phyloP scores from a whole-genome alignment of 306 rosid genomes.

The Gillenia trifoliata region DNA sequence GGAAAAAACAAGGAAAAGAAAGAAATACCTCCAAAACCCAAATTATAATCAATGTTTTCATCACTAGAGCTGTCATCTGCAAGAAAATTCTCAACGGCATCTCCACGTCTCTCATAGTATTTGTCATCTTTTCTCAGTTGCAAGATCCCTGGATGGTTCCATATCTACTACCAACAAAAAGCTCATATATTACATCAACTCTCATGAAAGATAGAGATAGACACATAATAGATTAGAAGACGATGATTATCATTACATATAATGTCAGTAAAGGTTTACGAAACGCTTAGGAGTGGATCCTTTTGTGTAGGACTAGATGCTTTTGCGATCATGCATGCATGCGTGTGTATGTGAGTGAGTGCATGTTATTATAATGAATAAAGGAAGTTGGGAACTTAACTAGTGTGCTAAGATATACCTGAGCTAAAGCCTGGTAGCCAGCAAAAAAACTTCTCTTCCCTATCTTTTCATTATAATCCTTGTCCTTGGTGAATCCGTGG shows the following conservation, averaged over 20 bases:
- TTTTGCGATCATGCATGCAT: not conserved
- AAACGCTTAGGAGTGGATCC: not conserved
- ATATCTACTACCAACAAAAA: slow-evolving; percentile 64
- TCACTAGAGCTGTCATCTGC: slow-evolving; percentile 94
- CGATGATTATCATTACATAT: not conserved
- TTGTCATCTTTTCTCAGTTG: slow-evolving; percentile 83
- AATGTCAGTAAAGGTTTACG: not conserved
- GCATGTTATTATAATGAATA: not conserved
- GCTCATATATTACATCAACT: not conserved
- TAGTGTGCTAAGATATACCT: slow-evolving; percentile 41
- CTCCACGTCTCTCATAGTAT: slow-evolving; percentile 61
- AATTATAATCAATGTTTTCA: slow-evolving; percentile 73
- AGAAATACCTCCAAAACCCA: slow-evolving; percentile 55
- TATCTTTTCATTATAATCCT: slow-evolving; percentile 49
- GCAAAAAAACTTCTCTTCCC: slow-evolving; percentile 88
- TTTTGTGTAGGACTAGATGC: not conserved
- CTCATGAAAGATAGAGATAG: not conserved
- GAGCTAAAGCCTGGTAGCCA: slow-evolving; percentile 95
- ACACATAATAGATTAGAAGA: slow-evolving; percentile 5
- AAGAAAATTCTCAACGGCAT: slow-evolving; percentile 77
- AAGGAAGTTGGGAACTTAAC: not conserved
- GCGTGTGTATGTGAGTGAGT: not conserved
- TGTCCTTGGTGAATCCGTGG: slow-evolving; percentile 72
- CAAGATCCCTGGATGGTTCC: slow-evolving; percentile 99
- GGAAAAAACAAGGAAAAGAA: slow-evolving; percentile 8